phyloP scores from a whole-genome alignment of 331 rosid species.

The Cydonia oblonga region DNA sequence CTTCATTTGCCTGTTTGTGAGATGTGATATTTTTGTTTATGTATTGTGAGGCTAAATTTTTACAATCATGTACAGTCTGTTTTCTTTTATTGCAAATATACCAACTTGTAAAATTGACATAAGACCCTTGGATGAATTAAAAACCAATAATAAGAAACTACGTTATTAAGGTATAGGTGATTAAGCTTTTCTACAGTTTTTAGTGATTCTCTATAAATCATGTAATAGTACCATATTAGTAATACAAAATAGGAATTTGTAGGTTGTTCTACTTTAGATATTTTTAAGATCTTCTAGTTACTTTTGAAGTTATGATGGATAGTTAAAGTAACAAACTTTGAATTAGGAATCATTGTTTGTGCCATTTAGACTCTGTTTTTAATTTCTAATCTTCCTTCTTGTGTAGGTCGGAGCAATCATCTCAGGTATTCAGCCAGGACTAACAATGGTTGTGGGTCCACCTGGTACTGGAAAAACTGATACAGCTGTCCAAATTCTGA shows the following conservation, averaged over 20 bases:
- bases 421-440: conserved; percentile 93
- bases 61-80: not conserved
- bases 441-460: conserved; percentile 97
- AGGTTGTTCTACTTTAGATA: not conserved
- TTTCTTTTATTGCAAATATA: not conserved
- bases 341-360: not conserved
- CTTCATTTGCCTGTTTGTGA: conserved; percentile 1
- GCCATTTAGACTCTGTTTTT: not conserved
- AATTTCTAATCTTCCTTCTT: conserved; percentile 4
- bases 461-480: conserved; percentile 99
- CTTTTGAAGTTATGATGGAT: not conserved
- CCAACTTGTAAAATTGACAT: not conserved
- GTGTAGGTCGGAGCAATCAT: conserved; percentile 75
- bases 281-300: not conserved
- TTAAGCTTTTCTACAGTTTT: not conserved
- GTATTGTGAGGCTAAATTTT: not conserved
- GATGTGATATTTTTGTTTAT: conserved; percentile 3
- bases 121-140: not conserved
- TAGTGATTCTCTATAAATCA: not conserved
- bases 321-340: not conserved
- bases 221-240: not conserved
- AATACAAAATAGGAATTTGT: not conserved
- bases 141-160: not conserved
- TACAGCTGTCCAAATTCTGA: conserved; percentile 93
- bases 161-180: not conserved